Evolutionary conservation across 106 monocot species (phyloP), one percentile per base, ranked within the genome.

Genomic region (Allium fistulosum): DNA sequence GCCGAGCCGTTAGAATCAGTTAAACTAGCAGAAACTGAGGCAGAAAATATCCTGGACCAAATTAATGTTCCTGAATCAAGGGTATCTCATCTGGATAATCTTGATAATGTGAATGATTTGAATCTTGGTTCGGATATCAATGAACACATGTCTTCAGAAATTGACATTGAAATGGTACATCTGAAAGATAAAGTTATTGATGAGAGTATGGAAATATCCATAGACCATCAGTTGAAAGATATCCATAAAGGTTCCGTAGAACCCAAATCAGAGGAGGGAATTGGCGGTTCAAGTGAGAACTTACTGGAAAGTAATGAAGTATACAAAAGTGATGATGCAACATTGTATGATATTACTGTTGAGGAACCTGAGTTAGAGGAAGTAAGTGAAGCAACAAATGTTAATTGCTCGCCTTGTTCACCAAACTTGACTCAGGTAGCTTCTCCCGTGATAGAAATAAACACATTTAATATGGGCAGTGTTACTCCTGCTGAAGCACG

Each of bases 221-320:
- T 22, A 22, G 22, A 22, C 22, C 22, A 22, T 22, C 0, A 22
- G 22, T 0, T 22, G 7, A 4, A 46, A n/a, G 47, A 13, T 14
- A 6, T 7, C 13, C 11, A 63, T 14, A 47, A 10, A 27, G 61
- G 47, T 63, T 8, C 9, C n/a, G 46, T 15, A 47, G 63, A 63
- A 13, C 63, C 45, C 47, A 47, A 63, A 1, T 46, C 46, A 13
- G 47, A 63, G 10, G 60, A 63, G 10, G 60, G 10, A 63, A 47
- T 63, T 63, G 63, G 47, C 2, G 45, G 46, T 63, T 16, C 63
- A 45, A 63, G 15, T 63, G 63, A 63, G 45, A 16, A 63, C 9
- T 11, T 63, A 15, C 37, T 45, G 11, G 46, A 10, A 14, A 47
- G 13, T 47, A n/a, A 47, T 45, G 46, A n/a, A 63, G 63, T n/a